Conservation (phyloP, 495 filamentous ascomycete genomes). For the Rhypophila decipiens region DNA sequence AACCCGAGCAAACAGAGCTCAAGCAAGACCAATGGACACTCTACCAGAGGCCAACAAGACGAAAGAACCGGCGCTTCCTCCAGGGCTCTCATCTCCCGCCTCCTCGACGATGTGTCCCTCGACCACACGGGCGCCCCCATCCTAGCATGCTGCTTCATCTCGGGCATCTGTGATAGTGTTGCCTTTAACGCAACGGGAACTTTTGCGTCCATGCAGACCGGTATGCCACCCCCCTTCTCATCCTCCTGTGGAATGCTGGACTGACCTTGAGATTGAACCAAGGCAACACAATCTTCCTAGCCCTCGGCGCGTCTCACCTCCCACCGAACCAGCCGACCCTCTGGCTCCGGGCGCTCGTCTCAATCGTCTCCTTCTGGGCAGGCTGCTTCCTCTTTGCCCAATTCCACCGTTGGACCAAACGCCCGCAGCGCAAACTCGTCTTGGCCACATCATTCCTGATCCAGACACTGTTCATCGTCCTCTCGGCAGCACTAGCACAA, state of each 20-base stretch:
- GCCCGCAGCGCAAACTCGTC: conserved; percentile 37
- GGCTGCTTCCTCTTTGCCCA: conserved; percentile 43
- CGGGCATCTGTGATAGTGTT: conserved; percentile 55
- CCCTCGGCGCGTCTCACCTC: conserved; percentile 52
- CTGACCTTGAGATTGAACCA: background rate
- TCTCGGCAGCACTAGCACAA: conserved; percentile 51
- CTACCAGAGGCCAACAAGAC: background rate
- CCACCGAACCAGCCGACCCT: conserved; percentile 48
- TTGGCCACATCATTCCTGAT: conserved; percentile 49
- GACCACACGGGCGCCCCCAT: conserved; percentile 47
- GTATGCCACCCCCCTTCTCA: conserved; percentile 10
- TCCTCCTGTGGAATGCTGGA: background rate
- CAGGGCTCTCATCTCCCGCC: conserved; percentile 2
- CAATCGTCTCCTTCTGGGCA: conserved; percentile 50
- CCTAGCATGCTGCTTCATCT: conserved; percentile 50
- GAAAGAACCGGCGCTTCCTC: background rate
- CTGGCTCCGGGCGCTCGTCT: conserved; percentile 58
- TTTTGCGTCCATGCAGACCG: conserved; percentile 60
- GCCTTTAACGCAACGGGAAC: conserved; percentile 57
- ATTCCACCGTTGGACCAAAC: conserved; percentile 8
- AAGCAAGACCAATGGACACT: background rate
- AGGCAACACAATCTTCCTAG: conserved; percentile 65
- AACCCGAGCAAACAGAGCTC: background rate
- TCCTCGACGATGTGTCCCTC: conserved; percentile 30
- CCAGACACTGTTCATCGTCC: conserved; percentile 47